Base-by-base conservation (phyloP, 257 asterid species). In the Ligustrum vulgare region DNA sequence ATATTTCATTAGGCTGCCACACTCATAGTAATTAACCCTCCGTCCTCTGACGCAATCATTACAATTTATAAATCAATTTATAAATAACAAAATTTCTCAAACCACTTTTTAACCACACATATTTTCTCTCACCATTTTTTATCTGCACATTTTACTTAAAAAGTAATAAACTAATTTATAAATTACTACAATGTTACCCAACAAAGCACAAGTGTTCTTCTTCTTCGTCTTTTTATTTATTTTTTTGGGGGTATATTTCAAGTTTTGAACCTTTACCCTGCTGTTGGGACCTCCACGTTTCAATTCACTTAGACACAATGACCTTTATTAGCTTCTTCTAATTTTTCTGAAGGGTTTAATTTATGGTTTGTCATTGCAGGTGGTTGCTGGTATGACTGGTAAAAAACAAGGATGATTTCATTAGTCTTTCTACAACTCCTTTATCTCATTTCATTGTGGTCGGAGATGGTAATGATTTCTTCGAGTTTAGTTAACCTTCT, bases 351-450 rank as follows among this genome's bases (percentile, higher is more conserved):
- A 58, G 12, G 12, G 65, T 23, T 2, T 58, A 22, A 20, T n/a
- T 58, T n/a, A 58, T 22, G 32, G 65, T 58, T 58, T 22, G 6
- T 58, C 65, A 20, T 58, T 22, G 28, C 65, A 58, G 65, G 65
- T 58, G 65, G 65, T 58, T 58, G 65, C 15, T 58, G 65, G 33
- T 9, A 58, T 58, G 65, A 58, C 65, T 20, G 65, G 65, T 58
- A 58, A 58, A 58, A 58, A 58, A 58, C 7, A 58, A 4, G 65
- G 65, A 58, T 58, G 65, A 58, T 58, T 20, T 58, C 12, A 58
- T 20, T 6, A 6, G 15, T 58, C 31, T 20, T 8, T 58, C 65
- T 58, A n/a, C 65, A 2, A 58, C 33, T 22, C 31, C 25, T 58
- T 6, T 58, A 58, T 58, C 65, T 58, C 6, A 58, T 58, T n/a